Conservation (phyloP, 306 rosid species). For the Clitoria ternatea region DNA sequence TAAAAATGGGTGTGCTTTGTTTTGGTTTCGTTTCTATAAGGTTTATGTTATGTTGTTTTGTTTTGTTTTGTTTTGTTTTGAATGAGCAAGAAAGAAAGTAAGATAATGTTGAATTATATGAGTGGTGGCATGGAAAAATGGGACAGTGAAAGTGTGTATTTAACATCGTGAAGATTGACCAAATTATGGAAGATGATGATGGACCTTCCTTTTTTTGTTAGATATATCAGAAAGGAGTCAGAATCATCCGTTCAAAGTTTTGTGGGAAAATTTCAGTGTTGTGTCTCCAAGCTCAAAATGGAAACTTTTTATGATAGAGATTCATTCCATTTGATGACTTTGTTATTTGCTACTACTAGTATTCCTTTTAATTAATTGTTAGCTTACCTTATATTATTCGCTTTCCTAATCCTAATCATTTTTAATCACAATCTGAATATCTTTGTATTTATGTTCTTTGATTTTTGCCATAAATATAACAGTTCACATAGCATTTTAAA, state of each 20-base stretch:
- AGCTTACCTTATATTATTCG: too few relatives aligned
- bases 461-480: too few relatives aligned
- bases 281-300: not conserved
- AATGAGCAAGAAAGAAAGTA: slow-evolving; percentile 24
- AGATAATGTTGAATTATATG: slow-evolving; percentile 31
- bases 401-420: too few relatives aligned
- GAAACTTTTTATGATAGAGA: too few relatives aligned
- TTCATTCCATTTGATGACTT: too few relatives aligned
- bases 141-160: not conserved
- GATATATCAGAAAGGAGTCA: not conserved
- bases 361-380: too few relatives aligned
- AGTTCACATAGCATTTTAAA: too few relatives aligned
- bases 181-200: not conserved
- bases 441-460: too few relatives aligned
- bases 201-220: slow-evolving; percentile 22
- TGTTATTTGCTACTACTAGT: not conserved
- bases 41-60: not conserved
- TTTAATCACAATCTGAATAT: too few relatives aligned
- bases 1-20: not conserved
- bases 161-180: not conserved
- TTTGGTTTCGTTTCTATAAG: too few relatives aligned
- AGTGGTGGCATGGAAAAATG: too few relatives aligned
- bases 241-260: slow-evolving; percentile 4
- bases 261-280: not conserved
- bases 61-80: too few relatives aligned